Conservation (phyloP, 345 rosid species). For the Citrus australasica region DNA sequence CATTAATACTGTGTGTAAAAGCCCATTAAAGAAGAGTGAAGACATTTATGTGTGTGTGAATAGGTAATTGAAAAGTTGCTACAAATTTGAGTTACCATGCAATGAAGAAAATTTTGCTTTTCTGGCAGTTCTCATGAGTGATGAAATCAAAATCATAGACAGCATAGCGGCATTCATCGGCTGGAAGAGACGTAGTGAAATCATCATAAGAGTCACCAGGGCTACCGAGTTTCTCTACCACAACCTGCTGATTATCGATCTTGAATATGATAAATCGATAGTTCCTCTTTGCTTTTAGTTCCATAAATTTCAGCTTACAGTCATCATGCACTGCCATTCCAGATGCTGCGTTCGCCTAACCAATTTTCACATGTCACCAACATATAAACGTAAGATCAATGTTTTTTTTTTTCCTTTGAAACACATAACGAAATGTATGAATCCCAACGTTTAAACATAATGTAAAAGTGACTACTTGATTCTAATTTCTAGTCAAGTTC, state of each 20-base stretch:
- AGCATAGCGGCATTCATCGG: conserved; percentile 88
- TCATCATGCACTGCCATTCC: conserved; percentile 95
- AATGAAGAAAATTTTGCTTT: conserved; percentile 96
- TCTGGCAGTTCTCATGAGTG: conserved; percentile 89
- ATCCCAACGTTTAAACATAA: not conserved
- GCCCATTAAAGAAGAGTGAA: no score
- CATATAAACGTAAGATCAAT: not conserved
- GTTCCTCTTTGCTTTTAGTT: conserved; percentile 82
- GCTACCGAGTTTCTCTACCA: conserved; percentile 74
- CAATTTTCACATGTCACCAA: not conserved
- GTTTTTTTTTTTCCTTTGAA: no score
- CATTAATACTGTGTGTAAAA: no score
- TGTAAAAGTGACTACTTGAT: no score
- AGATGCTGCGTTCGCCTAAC: conserved; percentile 85
- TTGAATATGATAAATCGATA: conserved; percentile 80
- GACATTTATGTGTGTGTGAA: not conserved
- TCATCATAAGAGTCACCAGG: conserved; percentile 73
- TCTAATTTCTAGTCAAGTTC: no score
- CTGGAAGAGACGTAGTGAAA: conserved; percentile 67
- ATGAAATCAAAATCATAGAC: conserved; percentile 87
- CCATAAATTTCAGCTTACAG: conserved; percentile 83
- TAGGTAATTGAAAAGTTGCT: not conserved
- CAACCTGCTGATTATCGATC: conserved; percentile 79
- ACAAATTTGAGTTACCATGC: conserved; percentile 57
- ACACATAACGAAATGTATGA: not conserved